Percentiles rank a stretch among this genome's conserved stretches.
These are phyloP conservation scores for Mycena polygramma DNA, from an alignment of 768 basidiomycete genomes.

Conservation along the genomic window DNA sequence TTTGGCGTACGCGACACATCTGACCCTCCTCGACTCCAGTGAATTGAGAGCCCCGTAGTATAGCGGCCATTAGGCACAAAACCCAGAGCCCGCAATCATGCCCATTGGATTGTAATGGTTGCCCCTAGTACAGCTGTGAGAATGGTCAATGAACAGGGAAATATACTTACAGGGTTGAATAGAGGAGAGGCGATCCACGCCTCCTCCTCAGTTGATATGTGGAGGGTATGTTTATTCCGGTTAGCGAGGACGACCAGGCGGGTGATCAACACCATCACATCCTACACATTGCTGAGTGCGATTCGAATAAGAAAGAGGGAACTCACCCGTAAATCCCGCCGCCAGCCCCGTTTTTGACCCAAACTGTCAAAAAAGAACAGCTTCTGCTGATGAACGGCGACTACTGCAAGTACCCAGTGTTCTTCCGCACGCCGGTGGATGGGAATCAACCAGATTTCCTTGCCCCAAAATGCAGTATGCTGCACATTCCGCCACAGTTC, in stretches of 20 bases:
- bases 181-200: conserved; percentile 32
- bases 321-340: conserved; percentile 28
- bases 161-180: background rate
- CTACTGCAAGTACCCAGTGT: conserved; percentile 52
- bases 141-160: background rate
- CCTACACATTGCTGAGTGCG: conserved; percentile 21
- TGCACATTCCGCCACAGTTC: conserved; percentile 40
- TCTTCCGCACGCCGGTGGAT: conserved; percentile 44
- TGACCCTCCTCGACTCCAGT: conserved; percentile 26
- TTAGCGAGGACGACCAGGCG: conserved; percentile 32
- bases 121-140: conserved; percentile 1
- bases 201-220: conserved; percentile 28
- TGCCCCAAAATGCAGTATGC: conserved; percentile 45
- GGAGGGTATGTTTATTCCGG: conserved; percentile 9
- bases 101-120: conserved; percentile 32
- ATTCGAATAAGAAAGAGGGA: background rate
- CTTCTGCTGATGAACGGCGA: conserved; percentile 23
- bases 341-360: conserved; percentile 22
- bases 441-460: conserved; percentile 52
- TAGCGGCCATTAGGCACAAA: conserved; percentile 39
- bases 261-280: conserved; percentile 31
- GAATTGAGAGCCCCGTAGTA: conserved; percentile 34
- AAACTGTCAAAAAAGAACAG: conserved; percentile 52
- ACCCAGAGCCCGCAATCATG: conserved; percentile 44
- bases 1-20: background rate